phyloP scores from a whole-genome alignment of 495 filamentous ascomycete genomes.

The Podospora sp. region DNA sequence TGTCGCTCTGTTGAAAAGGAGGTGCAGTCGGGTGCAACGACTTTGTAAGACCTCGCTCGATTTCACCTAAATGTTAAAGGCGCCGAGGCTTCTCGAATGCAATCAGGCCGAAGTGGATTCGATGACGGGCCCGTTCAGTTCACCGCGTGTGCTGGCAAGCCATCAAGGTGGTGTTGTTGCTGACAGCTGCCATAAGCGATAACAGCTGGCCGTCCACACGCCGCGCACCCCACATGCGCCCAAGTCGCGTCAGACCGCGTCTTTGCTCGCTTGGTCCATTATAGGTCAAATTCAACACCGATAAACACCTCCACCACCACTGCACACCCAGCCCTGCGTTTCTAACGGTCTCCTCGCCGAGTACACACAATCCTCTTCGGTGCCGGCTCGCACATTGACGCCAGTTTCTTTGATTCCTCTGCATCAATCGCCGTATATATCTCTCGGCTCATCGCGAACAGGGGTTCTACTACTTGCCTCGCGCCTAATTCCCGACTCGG shows the following conservation, averaged over 20 bases:
- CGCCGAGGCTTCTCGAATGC: too few species aligned
- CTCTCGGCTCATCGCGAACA: neutral
- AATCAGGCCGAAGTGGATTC: too few species aligned
- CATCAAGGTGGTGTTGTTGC: neutral
- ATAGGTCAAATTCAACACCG: slow-evolving; percentile 1
- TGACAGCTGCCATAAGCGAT: neutral
- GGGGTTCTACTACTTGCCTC: neutral
- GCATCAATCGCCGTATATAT: slow-evolving; percentile 4
- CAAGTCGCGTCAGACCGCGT: slow-evolving; percentile 23
- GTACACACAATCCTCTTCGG: neutral
- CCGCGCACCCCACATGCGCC: neutral
- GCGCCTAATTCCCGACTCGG: neutral
- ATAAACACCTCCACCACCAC: slow-evolving; percentile 16
- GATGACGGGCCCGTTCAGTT: too few species aligned
- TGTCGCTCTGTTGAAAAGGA: too few species aligned
- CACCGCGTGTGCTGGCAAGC: neutral
- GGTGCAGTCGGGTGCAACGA: too few species aligned
- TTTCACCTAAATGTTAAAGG: too few species aligned
- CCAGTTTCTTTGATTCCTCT: neutral
- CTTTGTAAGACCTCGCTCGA: too few species aligned
- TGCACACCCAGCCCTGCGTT: neutral
- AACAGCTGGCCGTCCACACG: neutral
- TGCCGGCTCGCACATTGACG: neutral
- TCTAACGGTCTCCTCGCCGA: neutral
- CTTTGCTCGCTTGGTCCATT: slow-evolving; percentile 15